Evolutionary conservation across 129 eudicot genomes (phyloP).

Genomic region (Oenanthe sinensis): DNA sequence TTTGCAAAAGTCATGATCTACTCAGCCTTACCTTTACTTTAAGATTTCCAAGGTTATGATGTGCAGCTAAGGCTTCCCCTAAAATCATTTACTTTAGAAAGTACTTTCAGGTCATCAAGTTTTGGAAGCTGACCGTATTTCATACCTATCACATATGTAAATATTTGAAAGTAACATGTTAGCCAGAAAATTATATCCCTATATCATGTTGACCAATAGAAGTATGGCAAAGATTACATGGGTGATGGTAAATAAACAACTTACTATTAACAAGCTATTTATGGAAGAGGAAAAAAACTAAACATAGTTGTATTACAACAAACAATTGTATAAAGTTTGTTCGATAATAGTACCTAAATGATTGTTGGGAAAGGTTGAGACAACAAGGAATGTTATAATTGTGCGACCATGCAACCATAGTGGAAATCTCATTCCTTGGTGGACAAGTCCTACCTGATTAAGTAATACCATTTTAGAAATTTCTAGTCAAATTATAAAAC

Average conservation of each 20-base stretch:
- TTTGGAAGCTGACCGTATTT: neutral
- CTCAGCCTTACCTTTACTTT: neutral
- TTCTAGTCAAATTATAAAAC: neutral
- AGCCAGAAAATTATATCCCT: neutral
- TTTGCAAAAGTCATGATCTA: neutral
- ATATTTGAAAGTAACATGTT: neutral
- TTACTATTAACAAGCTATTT: neutral
- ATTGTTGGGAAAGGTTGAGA: constrained; percentile 57
- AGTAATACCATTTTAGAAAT: neutral
- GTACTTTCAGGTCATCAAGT: neutral
- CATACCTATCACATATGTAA: neutral
- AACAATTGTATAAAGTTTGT: neutral
- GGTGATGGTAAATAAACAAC: neutral
- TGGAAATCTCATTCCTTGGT: constrained; percentile 78
- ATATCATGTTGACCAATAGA: neutral
- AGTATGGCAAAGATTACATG: neutral
- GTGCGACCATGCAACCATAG: constrained; percentile 90
- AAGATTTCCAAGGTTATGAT: neutral
- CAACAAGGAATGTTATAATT: constrained; percentile 62
- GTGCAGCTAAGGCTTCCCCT: neutral
- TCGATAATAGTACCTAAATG: constrained; percentile 53
- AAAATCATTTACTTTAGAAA: neutral
- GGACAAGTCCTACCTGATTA: constrained; percentile 70
- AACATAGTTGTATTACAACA: neutral
- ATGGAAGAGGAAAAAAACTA: neutral